These are phyloP conservation scores for Sextonia rubra DNA, from an alignment of 164 flowering plant species.

Conservation along the genomic window DNA sequence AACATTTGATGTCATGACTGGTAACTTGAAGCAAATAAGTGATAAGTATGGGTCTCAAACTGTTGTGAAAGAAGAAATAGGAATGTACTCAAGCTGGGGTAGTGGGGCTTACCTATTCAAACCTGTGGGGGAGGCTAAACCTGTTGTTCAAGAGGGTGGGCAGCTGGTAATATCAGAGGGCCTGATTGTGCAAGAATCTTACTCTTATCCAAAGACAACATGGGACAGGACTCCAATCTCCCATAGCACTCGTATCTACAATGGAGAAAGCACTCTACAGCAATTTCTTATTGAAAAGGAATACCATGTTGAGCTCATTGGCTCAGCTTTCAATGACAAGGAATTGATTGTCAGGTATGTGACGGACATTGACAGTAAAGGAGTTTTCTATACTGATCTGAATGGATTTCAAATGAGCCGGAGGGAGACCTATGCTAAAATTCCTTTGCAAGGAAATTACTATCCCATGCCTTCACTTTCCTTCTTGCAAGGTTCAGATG, in stretches of 20 bases:
- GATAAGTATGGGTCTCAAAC: slow-evolving; percentile 41
- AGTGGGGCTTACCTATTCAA: slow-evolving; percentile 96
- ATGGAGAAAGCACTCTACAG: slow-evolving; percentile 53
- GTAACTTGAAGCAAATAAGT: slow-evolving; percentile 56
- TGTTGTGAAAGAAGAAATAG: slow-evolving; percentile 72
- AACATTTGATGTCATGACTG: slow-evolving; percentile 55
- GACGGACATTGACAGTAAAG: slow-evolving; percentile 66
- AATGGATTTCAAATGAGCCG: slow-evolving; percentile 98
- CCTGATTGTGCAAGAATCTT: slow-evolving; percentile 71
- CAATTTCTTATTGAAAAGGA: slow-evolving; percentile 79
- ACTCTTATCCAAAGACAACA: slow-evolving; percentile 63
- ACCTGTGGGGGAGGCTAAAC: slow-evolving; percentile 78
- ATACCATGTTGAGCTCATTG: slow-evolving; percentile 92
- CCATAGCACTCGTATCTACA: slow-evolving; percentile 79
- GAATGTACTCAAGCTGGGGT: slow-evolving; percentile 80
- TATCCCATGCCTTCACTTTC: slow-evolving; percentile 99
- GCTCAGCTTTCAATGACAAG: slow-evolving; percentile 55
- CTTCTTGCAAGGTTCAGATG: slow-evolving; percentile 76
- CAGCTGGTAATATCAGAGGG: slow-evolving; percentile 66
- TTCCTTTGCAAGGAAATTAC: slow-evolving; percentile 95
- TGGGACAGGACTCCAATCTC: slow-evolving; percentile 74
- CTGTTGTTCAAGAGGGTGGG: slow-evolving; percentile 56
- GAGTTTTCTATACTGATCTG: slow-evolving; percentile 77
- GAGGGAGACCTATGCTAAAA: slow-evolving; percentile 87
- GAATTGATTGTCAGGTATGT: slow-evolving; percentile 81